Evolutionary conservation across 495 filamentous ascomycete species (phyloP), one percentile per base, ranked within the genome.

Genomic region (Aspergillus mulundensis): DNA sequence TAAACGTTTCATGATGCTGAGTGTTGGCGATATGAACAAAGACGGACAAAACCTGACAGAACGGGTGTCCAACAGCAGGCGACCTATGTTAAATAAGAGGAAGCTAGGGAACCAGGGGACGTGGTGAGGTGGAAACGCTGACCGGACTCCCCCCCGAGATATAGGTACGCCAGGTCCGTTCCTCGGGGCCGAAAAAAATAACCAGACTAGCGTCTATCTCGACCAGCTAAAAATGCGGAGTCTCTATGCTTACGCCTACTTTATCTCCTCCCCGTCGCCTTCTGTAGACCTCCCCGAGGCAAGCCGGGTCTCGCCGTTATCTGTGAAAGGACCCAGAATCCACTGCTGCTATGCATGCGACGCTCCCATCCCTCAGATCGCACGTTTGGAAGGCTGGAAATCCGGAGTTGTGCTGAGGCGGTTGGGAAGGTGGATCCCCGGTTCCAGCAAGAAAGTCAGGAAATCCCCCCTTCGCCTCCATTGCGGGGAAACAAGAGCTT

Each of bases 1-100:
- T 43, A 56, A 24, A 39, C 54, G 43, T 25, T 48, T 56, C 54
- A 56, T 56, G 10, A 14, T 56, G 46, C 36, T 40, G 14, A 18
- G 23, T 46, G 19, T 19, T 10, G 4, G 11, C 23, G 5, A 5
- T 32, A 15, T 2, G n/a, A 49, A 49, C 30, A 8, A 36, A 36
- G 15, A 1, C 7, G n/a, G 43, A 46, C 47, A 50, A 21, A 23
- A 16, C 2, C 30, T 15, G 30, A 38, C 46, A 38, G 10, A n/a
- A 38, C 7, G 28, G 15, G 28, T 11, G 8, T 36, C 46, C 7
- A 44, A 7, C 1, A 50, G 21, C 18, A 7, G 21, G 20, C 19
- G 21, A 38, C 11, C 20, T 39, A 18, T 50, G 14, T 24, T 40
- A 40, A 40, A 40, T 25, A 50, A 38, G 30, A 21, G 28, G 47